Percentiles rank a stretch among this genome's conserved stretches.
These are phyloP conservation scores for Aureobasidium lini DNA, from an alignment of 2,329 filamentous ascomycete species.

Conservation along the genomic window DNA sequence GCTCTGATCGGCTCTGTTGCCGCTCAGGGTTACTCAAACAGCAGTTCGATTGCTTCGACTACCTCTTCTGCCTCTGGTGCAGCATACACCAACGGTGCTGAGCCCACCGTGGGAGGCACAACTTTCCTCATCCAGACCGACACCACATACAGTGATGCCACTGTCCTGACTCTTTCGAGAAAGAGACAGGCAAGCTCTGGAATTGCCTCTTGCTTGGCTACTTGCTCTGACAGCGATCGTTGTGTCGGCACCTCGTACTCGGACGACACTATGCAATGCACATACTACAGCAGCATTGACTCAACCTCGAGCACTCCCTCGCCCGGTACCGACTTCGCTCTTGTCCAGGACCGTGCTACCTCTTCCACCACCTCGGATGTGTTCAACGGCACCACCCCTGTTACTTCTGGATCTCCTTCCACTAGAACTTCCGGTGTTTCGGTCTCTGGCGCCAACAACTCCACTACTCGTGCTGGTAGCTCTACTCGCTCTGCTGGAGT, in stretches of 20 bases:
- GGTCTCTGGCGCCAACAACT: neutral
- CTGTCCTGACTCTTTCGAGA: neutral
- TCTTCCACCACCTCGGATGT: neutral
- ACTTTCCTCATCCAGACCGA: neutral
- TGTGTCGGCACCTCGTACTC: neutral
- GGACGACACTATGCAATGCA: neutral
- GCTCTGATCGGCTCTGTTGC: conserved; percentile 3
- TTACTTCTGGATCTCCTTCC: neutral
- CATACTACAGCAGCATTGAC: neutral
- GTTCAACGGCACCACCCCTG: neutral
- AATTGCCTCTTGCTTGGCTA: neutral
- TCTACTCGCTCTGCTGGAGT: neutral
- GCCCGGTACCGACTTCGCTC: neutral
- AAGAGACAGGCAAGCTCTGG: conserved; percentile 2
- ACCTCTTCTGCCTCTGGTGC: neutral
- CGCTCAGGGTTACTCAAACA: neutral
- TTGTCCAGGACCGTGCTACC: neutral
- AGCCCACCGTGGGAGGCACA: neutral
- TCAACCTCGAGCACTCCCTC: neutral
- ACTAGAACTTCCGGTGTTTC: neutral
- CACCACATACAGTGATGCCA: neutral
- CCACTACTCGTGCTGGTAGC: neutral
- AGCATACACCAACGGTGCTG: neutral
- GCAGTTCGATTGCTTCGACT: neutral
- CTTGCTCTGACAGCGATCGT: neutral